Conservation (phyloP, 139 green algal genomes). For the Chlamydomonas sp. region DNA sequence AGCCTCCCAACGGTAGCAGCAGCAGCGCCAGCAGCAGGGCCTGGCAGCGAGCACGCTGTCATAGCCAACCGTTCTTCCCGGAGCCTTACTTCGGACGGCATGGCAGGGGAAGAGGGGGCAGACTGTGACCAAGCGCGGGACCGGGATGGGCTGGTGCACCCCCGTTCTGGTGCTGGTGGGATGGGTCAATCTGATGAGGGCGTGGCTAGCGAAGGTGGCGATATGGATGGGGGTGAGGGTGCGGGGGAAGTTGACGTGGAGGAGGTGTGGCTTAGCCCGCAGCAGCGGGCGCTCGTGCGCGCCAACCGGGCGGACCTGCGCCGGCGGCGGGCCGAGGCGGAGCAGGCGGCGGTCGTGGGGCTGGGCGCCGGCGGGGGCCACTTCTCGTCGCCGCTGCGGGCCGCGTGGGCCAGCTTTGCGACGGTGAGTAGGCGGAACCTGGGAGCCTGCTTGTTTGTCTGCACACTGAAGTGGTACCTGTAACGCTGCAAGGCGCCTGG, state of each 20-base stretch:
- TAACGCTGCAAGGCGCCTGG: no score
- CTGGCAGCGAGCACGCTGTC: background rate
- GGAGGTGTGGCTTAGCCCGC: background rate
- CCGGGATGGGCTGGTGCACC: no score
- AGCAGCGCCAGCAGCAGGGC: background rate
- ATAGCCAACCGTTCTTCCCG: background rate
- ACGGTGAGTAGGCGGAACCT: background rate
- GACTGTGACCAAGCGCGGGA: background rate
- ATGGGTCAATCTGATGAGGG: background rate
- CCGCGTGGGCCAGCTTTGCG: constrained; percentile 19
- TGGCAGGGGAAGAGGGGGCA: background rate
- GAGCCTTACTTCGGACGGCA: background rate
- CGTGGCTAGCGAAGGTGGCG: background rate
- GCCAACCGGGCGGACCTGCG: constrained; percentile 14
- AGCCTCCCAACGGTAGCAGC: background rate
- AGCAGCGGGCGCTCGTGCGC: background rate
- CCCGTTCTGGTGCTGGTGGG: background rate
- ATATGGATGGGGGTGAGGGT: background rate
- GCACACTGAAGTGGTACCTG: no score
- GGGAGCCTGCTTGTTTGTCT: background rate
- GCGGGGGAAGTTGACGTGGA: background rate
- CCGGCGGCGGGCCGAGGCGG: constrained; percentile 23
- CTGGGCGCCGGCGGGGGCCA: background rate
- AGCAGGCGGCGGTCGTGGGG: background rate
- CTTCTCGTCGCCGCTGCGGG: background rate